Evolutionary conservation across 805 yeast species (phyloP), one percentile per base, ranked within the genome.

Genomic region (Kazachstania bromeliacearum): DNA sequence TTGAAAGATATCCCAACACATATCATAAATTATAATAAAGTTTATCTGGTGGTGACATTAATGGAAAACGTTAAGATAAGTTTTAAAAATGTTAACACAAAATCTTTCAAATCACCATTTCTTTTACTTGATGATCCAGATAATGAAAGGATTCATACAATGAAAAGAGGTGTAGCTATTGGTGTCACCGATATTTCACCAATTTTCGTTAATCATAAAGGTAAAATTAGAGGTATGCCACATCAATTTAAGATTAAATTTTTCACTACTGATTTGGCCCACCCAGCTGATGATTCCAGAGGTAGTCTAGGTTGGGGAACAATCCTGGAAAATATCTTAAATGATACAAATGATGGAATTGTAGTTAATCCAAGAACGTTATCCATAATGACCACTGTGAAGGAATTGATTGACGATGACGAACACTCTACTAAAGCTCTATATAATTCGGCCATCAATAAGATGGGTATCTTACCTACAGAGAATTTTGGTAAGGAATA

Each of bases 181-280:
- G 96, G 96, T 56, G 92, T 81, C 12, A 73, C 85, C 26, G 94
- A 85, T 59, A 78, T 85, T 33, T 75, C 92, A 4, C 71, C 94
- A 46, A 72, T 84, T 17, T 82, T 85, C 51, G 72, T 85, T 6
- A 67, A 72, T 40, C 73, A 72, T 44, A 71, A 72, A 37, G 85
- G 81, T 22, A 67, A 77, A 21, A 61, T 75, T 35, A 63, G 70
- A 8, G n/a, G n/a, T n/a, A n/a, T n/a, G n/a, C 58, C 79, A 13
- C 85, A 79, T 54, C 80, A 77, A 44, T 81, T 85, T 53, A 67
- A 73, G 4, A 72, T 85, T 46, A 75, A 79, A 48, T 60, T 85
- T 48, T 85, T 71, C 51, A 81, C 89, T 1, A 79, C 92, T 0
- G 9, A 38, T 18, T 24, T 33, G 18, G 30, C 25, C 18, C 23